Conservation (phyloP, 2,329 filamentous ascomycete species). For the Triangularia verruculosa region DNA sequence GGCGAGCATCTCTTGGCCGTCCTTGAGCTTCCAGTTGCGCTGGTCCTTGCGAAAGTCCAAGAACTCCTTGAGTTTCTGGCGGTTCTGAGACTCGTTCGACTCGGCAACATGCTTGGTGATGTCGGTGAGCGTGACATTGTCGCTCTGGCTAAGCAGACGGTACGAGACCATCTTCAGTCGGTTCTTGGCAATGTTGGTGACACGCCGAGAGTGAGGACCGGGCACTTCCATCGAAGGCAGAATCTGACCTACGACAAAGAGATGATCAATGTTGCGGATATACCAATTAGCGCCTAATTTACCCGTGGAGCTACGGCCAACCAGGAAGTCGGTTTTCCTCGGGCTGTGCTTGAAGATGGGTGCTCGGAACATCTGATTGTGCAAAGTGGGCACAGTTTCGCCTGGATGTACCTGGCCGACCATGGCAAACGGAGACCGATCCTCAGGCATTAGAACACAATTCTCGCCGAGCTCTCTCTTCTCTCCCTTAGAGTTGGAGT, state of each 20-base stretch:
- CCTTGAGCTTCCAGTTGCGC: conserved; percentile 79
- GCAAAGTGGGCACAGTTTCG: conserved; percentile 83
- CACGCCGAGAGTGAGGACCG: conserved; percentile 87
- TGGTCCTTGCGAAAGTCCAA: conserved; percentile 84
- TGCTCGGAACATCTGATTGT: conserved; percentile 93
- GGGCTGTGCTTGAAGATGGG: conserved; percentile 86
- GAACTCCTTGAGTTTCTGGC: conserved; percentile 96
- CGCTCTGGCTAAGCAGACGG: conserved; percentile 77
- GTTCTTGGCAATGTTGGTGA: conserved; percentile 96
- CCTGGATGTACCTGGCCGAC: conserved; percentile 92
- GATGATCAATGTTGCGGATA: conserved; percentile 83
- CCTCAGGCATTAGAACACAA: conserved; percentile 82
- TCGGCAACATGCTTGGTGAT: conserved; percentile 91
- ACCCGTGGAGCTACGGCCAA: conserved; percentile 78
- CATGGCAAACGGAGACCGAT: conserved; percentile 92
- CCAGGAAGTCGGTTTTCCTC: conserved; percentile 78
- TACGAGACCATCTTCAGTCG: conserved; percentile 94
- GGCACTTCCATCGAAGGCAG: conserved; percentile 91
- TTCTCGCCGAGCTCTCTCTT: conserved; percentile 87
- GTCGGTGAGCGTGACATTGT: conserved; percentile 71
- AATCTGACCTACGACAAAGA: conserved; percentile 88
- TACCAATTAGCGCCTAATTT: conserved; percentile 76
- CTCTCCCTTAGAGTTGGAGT: conserved; percentile 77
- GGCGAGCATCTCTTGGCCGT: conserved; percentile 73
- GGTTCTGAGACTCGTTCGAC: conserved; percentile 90